Conservation (phyloP, 31 red algal genomes). For the Odonthalia washingtoniensis region DNA sequence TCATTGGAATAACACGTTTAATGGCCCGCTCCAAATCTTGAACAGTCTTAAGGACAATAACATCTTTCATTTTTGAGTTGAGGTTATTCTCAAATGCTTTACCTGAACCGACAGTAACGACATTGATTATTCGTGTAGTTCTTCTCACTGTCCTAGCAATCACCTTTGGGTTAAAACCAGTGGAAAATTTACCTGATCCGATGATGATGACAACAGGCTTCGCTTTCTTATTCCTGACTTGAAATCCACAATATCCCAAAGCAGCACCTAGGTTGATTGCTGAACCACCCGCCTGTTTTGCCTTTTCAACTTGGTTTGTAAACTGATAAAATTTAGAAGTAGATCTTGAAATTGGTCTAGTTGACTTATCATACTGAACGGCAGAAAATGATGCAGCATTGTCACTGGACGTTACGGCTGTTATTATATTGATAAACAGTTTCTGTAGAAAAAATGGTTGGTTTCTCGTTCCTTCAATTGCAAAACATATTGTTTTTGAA, state of each 20-base stretch:
- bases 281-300: background rate
- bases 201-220: background rate
- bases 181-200: background rate
- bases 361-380: background rate
- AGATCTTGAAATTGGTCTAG: background rate
- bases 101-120: background rate
- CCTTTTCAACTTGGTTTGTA: background rate
- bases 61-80: too few relatives aligned
- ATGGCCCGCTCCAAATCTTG: too few relatives aligned
- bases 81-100: too few relatives aligned
- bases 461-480: too few relatives aligned
- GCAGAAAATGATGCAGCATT: background rate
- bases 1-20: too few relatives aligned
- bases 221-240: background rate
- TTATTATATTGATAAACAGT: background rate
- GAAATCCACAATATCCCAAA: background rate
- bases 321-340: background rate
- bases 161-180: background rate
- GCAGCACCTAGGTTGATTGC: background rate
- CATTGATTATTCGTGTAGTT: background rate
- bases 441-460: too few relatives aligned
- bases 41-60: too few relatives aligned
- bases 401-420: background rate
- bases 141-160: background rate
- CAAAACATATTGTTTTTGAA: too few relatives aligned